phyloP scores from a whole-genome alignment of 306 rosid genomes.

The Cicer bijugum region DNA sequence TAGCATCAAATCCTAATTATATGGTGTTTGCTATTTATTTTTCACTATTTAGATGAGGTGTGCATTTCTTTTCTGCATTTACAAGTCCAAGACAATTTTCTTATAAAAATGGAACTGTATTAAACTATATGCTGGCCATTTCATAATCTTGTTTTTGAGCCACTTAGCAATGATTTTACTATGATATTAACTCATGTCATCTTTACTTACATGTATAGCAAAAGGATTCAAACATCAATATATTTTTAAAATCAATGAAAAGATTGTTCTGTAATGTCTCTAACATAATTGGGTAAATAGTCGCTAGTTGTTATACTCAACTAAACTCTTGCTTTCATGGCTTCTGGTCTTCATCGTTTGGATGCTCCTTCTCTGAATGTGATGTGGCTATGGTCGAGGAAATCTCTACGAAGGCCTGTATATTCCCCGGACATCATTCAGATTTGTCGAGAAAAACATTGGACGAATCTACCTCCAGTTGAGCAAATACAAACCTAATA shows the following conservation, averaged over 20 bases:
- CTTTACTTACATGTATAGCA: not conserved
- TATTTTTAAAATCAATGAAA: not conserved
- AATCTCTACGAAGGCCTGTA: not conserved
- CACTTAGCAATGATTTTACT: too few relatives aligned
- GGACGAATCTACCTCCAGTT: not conserved
- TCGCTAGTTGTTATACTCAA: not conserved
- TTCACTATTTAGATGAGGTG: not conserved
- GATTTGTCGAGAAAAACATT: not conserved
- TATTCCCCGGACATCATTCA: not conserved
- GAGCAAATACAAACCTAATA: not conserved
- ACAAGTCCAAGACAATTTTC: not conserved
- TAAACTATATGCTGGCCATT: not conserved
- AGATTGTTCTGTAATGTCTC: not conserved
- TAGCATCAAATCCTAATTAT: too few relatives aligned
- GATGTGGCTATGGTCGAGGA: too few relatives aligned
- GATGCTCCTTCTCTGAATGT: not conserved
- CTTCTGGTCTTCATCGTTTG: not conserved
- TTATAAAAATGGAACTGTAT: not conserved
- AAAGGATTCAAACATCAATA: not conserved
- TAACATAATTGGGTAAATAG: not conserved
- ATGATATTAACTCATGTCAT: not conserved
- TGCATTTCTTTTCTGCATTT: not conserved
- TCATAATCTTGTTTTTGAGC: too few relatives aligned
- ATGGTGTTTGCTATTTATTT: not conserved
- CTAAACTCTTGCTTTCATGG: not conserved